A percentile compares a stretch with the other conserved stretches of the same genome.
These are phyloP conservation scores for Fusarium sp. DNA, from an alignment of 2,329 filamentous ascomycete species.

Conservation along the genomic window DNA sequence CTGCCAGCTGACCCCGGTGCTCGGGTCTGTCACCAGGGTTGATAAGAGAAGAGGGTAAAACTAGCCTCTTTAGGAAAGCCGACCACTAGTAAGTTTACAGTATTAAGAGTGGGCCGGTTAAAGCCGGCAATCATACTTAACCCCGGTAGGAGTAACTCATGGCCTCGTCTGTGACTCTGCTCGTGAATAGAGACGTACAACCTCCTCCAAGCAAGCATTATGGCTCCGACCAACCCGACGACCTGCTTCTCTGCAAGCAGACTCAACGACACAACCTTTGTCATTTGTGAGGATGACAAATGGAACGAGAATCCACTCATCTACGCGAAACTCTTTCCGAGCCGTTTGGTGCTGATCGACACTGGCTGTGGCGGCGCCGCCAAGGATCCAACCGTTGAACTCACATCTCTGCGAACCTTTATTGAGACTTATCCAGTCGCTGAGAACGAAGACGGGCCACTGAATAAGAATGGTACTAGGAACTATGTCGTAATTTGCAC, in stretches of 20 bases:
- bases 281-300: constrained; percentile 55
- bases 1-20: not conserved
- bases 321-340: constrained; percentile 55
- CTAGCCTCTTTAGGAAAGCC: not conserved
- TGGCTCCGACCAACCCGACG: not conserved
- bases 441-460: constrained; percentile 45
- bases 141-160: not conserved
- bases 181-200: not conserved
- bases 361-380: constrained; percentile 56
- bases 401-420: constrained; percentile 50
- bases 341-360: constrained; percentile 53
- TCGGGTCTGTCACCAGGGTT: not conserved
- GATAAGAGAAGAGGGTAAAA: not conserved
- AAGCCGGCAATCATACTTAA: not conserved
- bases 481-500: constrained; percentile 55
- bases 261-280: constrained; percentile 56
- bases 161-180: not conserved
- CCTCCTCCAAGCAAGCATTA: not conserved
- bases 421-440: constrained; percentile 53
- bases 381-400: constrained; percentile 36
- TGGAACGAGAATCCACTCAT: constrained; percentile 57
- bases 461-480: constrained; percentile 49
- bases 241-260: constrained; percentile 1
- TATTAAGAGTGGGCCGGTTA: not conserved
- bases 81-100: not conserved